These are phyloP conservation scores for Gynochthodes officinalis DNA, from an alignment of 257 asterid species.

Conservation along the genomic window DNA sequence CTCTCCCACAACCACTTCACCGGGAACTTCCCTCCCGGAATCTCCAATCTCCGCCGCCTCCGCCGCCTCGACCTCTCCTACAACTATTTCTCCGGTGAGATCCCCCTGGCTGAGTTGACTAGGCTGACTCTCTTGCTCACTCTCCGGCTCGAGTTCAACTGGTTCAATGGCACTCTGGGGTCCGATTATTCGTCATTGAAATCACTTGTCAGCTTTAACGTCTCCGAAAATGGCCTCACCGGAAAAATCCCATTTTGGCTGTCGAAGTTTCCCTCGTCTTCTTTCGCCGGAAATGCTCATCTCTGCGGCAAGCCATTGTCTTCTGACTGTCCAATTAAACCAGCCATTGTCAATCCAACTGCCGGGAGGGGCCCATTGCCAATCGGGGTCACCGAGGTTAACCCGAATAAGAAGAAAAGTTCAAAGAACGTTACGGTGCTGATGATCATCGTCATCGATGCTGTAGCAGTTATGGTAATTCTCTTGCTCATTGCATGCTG, in stretches of 20 bases:
- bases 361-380: slow-evolving; percentile 16
- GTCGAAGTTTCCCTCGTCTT: slow-evolving; percentile 28
- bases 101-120: slow-evolving; percentile 29
- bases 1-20: slow-evolving; percentile 34
- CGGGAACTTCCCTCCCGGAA: slow-evolving; percentile 25
- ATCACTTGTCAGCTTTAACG: slow-evolving; percentile 21
- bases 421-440: slow-evolving; percentile 15
- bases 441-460: slow-evolving; percentile 27
- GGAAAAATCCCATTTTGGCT: slow-evolving; percentile 34
- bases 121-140: slow-evolving; percentile 33
- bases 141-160: slow-evolving; percentile 32
- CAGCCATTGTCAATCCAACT: slow-evolving; percentile 7
- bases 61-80: slow-evolving; percentile 33
- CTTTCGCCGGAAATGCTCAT: slow-evolving; percentile 29
- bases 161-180: slow-evolving; percentile 24
- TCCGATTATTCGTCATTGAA: background rate
- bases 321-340: slow-evolving; percentile 12
- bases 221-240: slow-evolving; percentile 23
- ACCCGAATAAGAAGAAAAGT: slow-evolving; percentile 20
- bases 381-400: slow-evolving; percentile 16
- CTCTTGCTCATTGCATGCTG: slow-evolving; percentile 20
- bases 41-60: slow-evolving; percentile 21
- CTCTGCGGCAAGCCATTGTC: slow-evolving; percentile 37
- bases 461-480: slow-evolving; percentile 17
- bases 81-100: slow-evolving; percentile 26